Conservation (phyloP, 2,329 filamentous ascomycete genomes). For the Dactylonectria estremocensis region DNA sequence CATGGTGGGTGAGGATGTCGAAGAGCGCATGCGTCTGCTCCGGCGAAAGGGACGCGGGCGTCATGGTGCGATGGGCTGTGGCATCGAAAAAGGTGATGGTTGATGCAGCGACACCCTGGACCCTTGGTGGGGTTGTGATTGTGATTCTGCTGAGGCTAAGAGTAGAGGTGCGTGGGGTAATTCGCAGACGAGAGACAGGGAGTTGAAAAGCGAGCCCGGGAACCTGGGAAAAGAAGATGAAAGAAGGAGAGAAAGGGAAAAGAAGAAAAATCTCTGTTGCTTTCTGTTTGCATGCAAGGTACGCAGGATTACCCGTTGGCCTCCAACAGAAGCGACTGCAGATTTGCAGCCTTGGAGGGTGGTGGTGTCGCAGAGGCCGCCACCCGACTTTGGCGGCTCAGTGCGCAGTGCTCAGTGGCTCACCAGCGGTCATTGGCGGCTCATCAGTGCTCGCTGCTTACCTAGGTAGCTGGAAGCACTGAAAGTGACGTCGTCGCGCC, state of each 20-base stretch:
- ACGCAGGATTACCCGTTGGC: not conserved
- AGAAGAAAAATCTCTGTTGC: not conserved
- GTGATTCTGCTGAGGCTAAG: slow-evolving; percentile 2
- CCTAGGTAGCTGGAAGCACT: not conserved
- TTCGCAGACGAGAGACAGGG: not conserved
- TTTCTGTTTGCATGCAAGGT: not conserved
- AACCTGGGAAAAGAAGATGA: not conserved
- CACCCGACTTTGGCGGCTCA: not conserved
- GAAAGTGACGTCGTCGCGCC: not conserved
- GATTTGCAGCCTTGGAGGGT: not conserved
- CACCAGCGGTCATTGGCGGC: not conserved
- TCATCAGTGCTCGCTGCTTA: not conserved
- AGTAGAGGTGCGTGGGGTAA: not conserved
- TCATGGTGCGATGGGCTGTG: slow-evolving; percentile 38
- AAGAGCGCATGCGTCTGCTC: slow-evolving; percentile 69
- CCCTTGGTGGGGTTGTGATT: not conserved
- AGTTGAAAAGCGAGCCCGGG: not conserved
- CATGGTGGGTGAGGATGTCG: slow-evolving; percentile 72
- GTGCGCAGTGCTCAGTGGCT: not conserved
- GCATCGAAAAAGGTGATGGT: slow-evolving; percentile 32
- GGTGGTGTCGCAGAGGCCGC: not conserved
- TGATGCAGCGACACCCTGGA: not conserved
- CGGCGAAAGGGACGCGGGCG: slow-evolving; percentile 47
- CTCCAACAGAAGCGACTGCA: not conserved
- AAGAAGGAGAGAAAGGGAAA: not conserved